Evolutionary conservation across 495 filamentous ascomycete genomes (phyloP).

Genomic region (Xylaria grammica): DNA sequence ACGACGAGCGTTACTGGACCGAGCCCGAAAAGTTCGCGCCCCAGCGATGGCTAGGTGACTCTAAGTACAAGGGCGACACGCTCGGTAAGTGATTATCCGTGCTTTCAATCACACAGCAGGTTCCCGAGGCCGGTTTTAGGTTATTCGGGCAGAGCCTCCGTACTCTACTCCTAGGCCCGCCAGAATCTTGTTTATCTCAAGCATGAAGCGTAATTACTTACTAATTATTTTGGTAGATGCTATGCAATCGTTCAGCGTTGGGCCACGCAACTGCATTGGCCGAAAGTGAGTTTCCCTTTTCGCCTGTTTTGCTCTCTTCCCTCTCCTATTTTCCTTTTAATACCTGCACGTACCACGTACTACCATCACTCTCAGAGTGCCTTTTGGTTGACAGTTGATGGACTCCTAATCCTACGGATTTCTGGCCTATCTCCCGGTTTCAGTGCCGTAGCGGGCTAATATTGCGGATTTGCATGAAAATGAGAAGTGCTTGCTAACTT

Average conservation of each 20-base stretch:
- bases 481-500: conserved; percentile 3
- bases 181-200: background rate
- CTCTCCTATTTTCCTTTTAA: background rate
- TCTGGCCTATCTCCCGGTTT: background rate
- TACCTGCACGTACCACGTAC: no score
- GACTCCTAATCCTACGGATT: no score
- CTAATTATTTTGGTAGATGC: conserved; percentile 29
- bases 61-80: conserved; percentile 47
- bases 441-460: background rate
- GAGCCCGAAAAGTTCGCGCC: conserved; percentile 53
- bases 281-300: conserved; percentile 50
- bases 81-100: conserved; percentile 15
- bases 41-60: conserved; percentile 52
- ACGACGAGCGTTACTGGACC: conserved; percentile 41
- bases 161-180: background rate
- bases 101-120: background rate
- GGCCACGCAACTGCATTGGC: conserved; percentile 62
- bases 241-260: conserved; percentile 57
- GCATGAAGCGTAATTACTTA: background rate
- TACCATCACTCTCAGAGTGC: no score
- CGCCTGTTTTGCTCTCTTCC: background rate
- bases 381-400: no score
- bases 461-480: no score
- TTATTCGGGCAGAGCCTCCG: no score
- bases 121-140: background rate